A percentile compares a stretch with the other conserved stretches of the same genome.
Conservation (phyloP, 208 protist species). For the Strigomonas culicis region DNA sequence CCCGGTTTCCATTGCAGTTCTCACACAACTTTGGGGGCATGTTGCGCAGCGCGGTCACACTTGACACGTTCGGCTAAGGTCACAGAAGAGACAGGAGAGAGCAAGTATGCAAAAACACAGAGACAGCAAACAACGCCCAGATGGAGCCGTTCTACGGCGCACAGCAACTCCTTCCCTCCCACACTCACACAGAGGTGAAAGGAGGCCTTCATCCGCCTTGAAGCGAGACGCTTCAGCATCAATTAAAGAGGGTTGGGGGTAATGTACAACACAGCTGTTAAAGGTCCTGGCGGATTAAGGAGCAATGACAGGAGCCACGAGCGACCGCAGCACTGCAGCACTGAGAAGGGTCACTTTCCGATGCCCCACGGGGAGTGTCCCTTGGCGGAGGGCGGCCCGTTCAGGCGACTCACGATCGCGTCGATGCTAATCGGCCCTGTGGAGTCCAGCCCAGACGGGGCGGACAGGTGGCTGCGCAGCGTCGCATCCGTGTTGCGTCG, state of each 20-base stretch:
- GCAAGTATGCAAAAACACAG: neutral
- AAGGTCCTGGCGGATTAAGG: no score
- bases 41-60: no score
- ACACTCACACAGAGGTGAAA: no score
- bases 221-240: no score
- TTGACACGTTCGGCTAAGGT: no score
- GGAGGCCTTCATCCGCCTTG: no score
- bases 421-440: neutral
- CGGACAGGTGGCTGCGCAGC: neutral
- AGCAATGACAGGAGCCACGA: no score
- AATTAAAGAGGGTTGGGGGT: no score
- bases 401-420: neutral
- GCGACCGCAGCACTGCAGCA: no score
- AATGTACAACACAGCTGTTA: no score
- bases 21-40: conserved; percentile 61
- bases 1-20: conserved; percentile 43
- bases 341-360: neutral
- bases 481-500: neutral
- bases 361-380: conserved; percentile 7
- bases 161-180: no score
- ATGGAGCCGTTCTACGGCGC: no score
- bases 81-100: neutral
- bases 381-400: neutral
- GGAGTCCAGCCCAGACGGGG: neutral
- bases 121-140: neutral